These are phyloP conservation scores for Phellinidium pouzarii DNA, from an alignment of 1,284 basidiomycete species.

Conservation along the genomic window DNA sequence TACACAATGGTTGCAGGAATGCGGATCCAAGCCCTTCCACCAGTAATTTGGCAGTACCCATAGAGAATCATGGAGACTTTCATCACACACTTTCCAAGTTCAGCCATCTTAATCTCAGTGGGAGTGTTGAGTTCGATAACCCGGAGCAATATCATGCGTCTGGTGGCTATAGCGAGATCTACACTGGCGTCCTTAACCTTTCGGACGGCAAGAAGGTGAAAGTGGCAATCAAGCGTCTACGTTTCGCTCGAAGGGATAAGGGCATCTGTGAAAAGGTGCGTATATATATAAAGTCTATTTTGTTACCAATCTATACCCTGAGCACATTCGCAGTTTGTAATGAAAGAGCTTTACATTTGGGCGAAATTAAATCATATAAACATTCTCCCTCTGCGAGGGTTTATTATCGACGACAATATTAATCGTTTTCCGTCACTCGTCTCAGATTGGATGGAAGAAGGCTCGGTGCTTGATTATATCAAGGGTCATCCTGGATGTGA, in stretches of 20 bases:
- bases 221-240: conserved; percentile 9
- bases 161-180: conserved; percentile 6
- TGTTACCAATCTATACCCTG: too few relatives aligned
- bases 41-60: too few relatives aligned
- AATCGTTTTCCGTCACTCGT: conserved; percentile 6
- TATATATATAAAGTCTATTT: not conserved
- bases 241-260: not conserved
- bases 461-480: conserved; percentile 12
- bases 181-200: not conserved
- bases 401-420: not conserved
- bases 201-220: not conserved
- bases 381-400: conserved; percentile 9
- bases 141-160: too few relatives aligned
- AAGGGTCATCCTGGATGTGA: conserved; percentile 2
- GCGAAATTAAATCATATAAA: conserved; percentile 11
- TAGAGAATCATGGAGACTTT: too few relatives aligned
- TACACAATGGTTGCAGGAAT: too few relatives aligned
- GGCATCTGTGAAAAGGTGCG: not conserved
- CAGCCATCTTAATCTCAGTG: too few relatives aligned
- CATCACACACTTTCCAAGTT: too few relatives aligned
- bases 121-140: too few relatives aligned
- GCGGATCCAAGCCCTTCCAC: too few relatives aligned
- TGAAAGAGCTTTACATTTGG: conserved; percentile 9
- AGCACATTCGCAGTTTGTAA: not conserved
- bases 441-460: conserved; percentile 18